A percentile compares a stretch with the other conserved stretches of the same genome.
Conservation (phyloP, 257 asterid species). For the Ehretia macrophylla region DNA sequence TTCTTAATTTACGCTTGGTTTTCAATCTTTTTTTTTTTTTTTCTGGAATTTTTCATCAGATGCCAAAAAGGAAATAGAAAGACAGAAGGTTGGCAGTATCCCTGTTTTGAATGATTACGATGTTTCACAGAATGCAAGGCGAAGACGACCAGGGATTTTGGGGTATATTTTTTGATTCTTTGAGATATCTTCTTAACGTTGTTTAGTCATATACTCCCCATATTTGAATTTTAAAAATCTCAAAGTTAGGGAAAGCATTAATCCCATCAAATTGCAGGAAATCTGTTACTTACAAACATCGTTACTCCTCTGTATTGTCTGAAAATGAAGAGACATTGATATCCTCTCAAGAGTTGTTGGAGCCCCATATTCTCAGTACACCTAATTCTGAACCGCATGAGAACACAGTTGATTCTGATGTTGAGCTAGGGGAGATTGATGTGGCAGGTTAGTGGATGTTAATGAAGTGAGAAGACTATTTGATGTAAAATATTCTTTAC, state of each 20-base stretch:
- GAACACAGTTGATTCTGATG: conserved; percentile 21
- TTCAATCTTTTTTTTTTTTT: background rate
- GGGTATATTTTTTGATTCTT: conserved; percentile 40
- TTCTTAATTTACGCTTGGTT: too few relatives aligned
- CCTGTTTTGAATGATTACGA: conserved; percentile 27
- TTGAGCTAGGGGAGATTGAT: conserved; percentile 41
- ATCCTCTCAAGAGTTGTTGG: conserved; percentile 41
- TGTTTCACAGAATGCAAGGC: conserved; percentile 37
- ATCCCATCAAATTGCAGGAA: conserved; percentile 37
- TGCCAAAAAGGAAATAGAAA: conserved; percentile 67
- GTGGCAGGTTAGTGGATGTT: conserved; percentile 45
- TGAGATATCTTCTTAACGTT: conserved; percentile 4
- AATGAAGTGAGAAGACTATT: conserved; percentile 9
- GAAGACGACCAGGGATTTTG: conserved; percentile 60
- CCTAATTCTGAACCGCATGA: conserved; percentile 28
- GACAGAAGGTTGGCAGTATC: conserved; percentile 41
- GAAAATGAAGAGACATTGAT: conserved; percentile 38
- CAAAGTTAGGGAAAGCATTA: background rate
- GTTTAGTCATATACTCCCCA: background rate
- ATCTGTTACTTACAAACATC: conserved; percentile 50
- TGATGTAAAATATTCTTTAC: background rate
- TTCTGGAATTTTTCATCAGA: conserved; percentile 30
- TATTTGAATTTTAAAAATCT: background rate
- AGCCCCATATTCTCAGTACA: conserved; percentile 27
- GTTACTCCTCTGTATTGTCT: conserved; percentile 28